Base-by-base conservation (phyloP, 441 rosid genomes). In the Corymbia calophylla region DNA sequence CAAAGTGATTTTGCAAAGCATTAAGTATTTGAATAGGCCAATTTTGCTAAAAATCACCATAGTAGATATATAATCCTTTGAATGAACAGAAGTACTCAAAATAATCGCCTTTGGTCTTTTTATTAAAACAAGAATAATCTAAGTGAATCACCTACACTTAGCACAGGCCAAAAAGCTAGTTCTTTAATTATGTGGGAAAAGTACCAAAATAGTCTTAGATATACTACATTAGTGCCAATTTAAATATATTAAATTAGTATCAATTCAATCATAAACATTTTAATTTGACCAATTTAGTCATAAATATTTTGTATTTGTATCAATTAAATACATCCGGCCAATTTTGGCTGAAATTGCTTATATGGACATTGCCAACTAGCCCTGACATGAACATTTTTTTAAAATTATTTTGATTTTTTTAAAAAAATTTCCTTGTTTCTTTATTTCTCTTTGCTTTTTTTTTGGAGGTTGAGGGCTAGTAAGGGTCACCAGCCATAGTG, bases 351-450 rank as follows among this genome's bases (percentile, higher is more conserved):
- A 58, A 58, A 9, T 58, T 0, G 14, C 25, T 58, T 9, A 23
- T 1, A 0, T 58, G 29, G 62, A 58, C 14, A 23, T 23, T 23
- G 1, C 14, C 1, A 58, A 58, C 14, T 0, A 0, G 1, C 6
- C 3, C 0, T 23, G 17, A 23, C 7, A 2, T 58, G 5, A 2
- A 58, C 62, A 58, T 58, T 58, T 56, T 56, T 58, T 56, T 9
- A 23, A 56, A 21, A 56, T 21, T 56, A 56, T 5, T 56, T 23
- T 9, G 62, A 56, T 23, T 9, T 0, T 23, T 56, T 23, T 58
- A 58, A 23, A 58, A 58, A 9, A 0, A 4, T 39, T 39, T 39
- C 44, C 44, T 39, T 39, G 44, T 39, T 39, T 39, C 44, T 58
- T 58, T 58, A 56, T 56, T 12, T 4, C 49, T 56, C 9, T 19